Conservation (phyloP, 2,329 filamentous ascomycete species). For the Fusarium sp. region DNA sequence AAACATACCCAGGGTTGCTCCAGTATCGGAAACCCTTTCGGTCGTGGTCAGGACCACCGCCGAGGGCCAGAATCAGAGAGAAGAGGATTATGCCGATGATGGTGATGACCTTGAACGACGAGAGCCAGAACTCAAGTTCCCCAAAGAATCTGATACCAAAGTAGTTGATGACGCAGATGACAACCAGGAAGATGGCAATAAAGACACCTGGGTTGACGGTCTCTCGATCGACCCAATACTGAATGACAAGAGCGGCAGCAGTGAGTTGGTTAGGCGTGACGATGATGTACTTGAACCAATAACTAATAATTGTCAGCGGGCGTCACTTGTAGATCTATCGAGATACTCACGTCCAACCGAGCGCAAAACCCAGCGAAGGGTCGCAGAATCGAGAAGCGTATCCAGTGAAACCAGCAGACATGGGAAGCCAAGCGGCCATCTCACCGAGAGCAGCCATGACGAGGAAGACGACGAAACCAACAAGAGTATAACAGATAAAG, state of each 20-base stretch:
- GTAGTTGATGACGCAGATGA: slow-evolving; percentile 78
- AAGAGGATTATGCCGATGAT: slow-evolving; percentile 77
- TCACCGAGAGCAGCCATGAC: slow-evolving; percentile 88
- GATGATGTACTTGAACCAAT: slow-evolving; percentile 87
- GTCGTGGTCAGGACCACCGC: slow-evolving; percentile 75
- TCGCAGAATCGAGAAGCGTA: slow-evolving; percentile 86
- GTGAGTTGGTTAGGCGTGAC: slow-evolving; percentile 89
- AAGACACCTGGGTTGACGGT: slow-evolving; percentile 83
- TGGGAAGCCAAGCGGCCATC: slow-evolving; percentile 87
- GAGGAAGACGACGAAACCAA: slow-evolving; percentile 81
- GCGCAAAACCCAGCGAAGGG: slow-evolving; percentile 83
- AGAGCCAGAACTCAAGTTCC: slow-evolving; percentile 74
- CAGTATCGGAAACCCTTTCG: slow-evolving; percentile 77
- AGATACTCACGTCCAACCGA: slow-evolving; percentile 77
- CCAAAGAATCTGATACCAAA: slow-evolving; percentile 78
- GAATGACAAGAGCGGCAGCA: slow-evolving; percentile 82
- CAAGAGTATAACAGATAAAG: slow-evolving; percentile 78
- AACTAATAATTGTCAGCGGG: slow-evolving; percentile 53
- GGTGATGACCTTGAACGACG: slow-evolving; percentile 77
- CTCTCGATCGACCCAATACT: slow-evolving; percentile 79
- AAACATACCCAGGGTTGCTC: slow-evolving; percentile 65
- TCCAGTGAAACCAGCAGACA: slow-evolving; percentile 84
- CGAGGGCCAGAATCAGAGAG: slow-evolving; percentile 73
- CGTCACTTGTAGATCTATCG: neutral
- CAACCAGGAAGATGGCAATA: slow-evolving; percentile 78